A percentile compares a stretch with the other conserved stretches of the same genome.
These are phyloP conservation scores for Draba incana DNA, from an alignment of 345 rosid genomes.

Conservation along the genomic window DNA sequence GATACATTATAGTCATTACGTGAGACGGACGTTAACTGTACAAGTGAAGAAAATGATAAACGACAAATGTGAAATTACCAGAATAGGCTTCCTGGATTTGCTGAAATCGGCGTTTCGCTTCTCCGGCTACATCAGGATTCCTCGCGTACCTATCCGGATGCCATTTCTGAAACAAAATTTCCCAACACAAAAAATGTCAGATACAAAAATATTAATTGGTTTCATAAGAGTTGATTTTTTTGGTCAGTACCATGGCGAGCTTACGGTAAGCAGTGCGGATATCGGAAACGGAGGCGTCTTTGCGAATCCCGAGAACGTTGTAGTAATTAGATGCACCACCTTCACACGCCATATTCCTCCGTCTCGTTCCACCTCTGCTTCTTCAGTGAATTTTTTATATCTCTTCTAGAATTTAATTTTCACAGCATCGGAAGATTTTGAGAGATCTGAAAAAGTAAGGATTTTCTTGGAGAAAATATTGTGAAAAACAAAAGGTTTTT, in stretches of 20 bases:
- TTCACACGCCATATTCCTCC: constrained; percentile 59
- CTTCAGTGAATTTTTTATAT: not conserved
- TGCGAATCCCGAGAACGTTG: constrained; percentile 76
- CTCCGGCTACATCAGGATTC: constrained; percentile 64
- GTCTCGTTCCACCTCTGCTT: constrained; percentile 10
- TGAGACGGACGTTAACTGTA: constrained; percentile 17
- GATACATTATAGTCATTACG: not conserved
- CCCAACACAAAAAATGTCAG: no score
- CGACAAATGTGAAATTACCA: constrained; percentile 43
- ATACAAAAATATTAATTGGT: no score
- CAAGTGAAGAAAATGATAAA: not conserved
- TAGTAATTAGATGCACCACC: constrained; percentile 71
- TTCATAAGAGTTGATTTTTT: no score
- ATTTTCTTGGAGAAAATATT: no score
- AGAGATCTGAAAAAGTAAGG: not conserved
- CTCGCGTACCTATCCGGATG: constrained; percentile 75
- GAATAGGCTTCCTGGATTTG: constrained; percentile 93
- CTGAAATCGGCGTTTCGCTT: constrained; percentile 85
- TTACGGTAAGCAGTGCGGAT: constrained; percentile 80
- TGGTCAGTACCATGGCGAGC: constrained; percentile 70
- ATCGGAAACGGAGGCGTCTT: constrained; percentile 82
- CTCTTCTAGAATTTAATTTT: not conserved
- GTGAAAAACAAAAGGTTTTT: not conserved
- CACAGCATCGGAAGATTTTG: no score
- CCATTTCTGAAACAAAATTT: constrained; percentile 63